Percentiles rank a stretch among this genome's conserved stretches.
phyloP scores from a whole-genome alignment of 768 basidiomycete genomes.

The Cystofilobasidium bisporidii region DNA sequence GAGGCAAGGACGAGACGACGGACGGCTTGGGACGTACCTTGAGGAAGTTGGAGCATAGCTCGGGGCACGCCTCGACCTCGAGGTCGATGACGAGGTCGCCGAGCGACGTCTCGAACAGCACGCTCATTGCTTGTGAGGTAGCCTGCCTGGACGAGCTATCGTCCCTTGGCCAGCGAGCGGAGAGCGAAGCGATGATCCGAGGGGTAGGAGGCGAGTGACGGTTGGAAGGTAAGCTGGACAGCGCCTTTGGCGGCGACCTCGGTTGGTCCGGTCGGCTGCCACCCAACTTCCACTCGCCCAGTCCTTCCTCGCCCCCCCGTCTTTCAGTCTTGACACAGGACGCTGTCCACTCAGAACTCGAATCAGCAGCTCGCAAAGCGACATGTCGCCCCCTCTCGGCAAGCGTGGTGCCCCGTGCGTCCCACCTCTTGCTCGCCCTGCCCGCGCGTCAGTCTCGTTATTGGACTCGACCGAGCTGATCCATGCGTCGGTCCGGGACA shows the following conservation, averaged over 20 bases:
- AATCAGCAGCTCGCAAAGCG: neutral
- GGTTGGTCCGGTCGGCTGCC: no score
- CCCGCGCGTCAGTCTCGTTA: neutral
- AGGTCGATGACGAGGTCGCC: slow-evolving; percentile 96
- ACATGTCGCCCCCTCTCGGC: neutral
- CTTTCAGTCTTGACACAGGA: no score
- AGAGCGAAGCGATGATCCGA: neutral
- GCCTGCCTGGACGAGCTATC: neutral
- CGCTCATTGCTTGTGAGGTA: slow-evolving; percentile 56
- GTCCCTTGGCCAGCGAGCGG: no score
- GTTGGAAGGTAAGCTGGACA: no score
- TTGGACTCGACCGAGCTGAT: neutral
- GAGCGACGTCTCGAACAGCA: slow-evolving; percentile 89
- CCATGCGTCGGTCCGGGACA: neutral
- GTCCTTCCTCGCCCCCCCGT: no score
- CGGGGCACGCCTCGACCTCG: slow-evolving; percentile 80
- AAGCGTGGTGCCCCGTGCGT: neutral
- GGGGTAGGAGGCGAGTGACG: neutral
- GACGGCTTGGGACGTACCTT: slow-evolving; percentile 52
- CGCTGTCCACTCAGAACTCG: no score
- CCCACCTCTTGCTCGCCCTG: neutral
- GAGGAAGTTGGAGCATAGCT: slow-evolving; percentile 87
- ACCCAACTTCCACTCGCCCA: no score
- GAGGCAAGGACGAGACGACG: neutral
- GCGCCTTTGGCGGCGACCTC: no score